Base-by-base conservation (phyloP, 2,329 filamentous ascomycete species). In the Tolypocladium inflatum region DNA sequence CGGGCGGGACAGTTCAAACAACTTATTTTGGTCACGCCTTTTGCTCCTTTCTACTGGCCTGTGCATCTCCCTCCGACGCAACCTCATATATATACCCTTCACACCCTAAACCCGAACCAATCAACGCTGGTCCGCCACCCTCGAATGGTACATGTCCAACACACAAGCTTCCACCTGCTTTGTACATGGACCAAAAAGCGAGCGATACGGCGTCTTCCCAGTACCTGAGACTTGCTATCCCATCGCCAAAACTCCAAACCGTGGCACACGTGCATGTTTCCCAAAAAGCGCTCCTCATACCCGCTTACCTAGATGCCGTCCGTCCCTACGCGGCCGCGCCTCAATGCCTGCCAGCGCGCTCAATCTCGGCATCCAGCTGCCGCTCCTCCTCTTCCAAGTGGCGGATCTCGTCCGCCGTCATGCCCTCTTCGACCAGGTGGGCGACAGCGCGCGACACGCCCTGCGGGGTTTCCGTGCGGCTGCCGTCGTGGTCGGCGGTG, bases 351-450 rank as follows among this genome's bases (percentile, higher is more conserved):
- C 63, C 74, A 4, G 73, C 75, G 56, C 75, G 73, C 67, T 80
- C 78, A 64, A 85, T 84, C 37, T 79, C 82, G 17, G 74, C 78
- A 57, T 85, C 82, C 41, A 85, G 71, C 60, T 80, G 76, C 60
- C 78, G 68, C 69, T 85, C 82, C 65, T 85, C 82, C 61, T 83
- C 81, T 64, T 83, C 81, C 48, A 85, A 62, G 61, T 78, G 68
- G 55, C 76, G 72, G 54, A 84, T 80, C 65, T 85, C 80, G 0
- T 79, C 81, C 10, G 73, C 72, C 54, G 81, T 83, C 81, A 85
- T 85, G 55, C 80, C 79, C n/a, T 83, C 81, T 64, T 85, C 81
- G 5, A 83, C 78, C 39, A 85, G 68, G 60, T 82, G 80, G 21
- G 77, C 76, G 52, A 81, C 78, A 35, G 70, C 71, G 23, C 69